Evolutionary conservation across 2,329 filamentous ascomycete species (phyloP).

Genomic region (Pseudocercospora musae): DNA sequence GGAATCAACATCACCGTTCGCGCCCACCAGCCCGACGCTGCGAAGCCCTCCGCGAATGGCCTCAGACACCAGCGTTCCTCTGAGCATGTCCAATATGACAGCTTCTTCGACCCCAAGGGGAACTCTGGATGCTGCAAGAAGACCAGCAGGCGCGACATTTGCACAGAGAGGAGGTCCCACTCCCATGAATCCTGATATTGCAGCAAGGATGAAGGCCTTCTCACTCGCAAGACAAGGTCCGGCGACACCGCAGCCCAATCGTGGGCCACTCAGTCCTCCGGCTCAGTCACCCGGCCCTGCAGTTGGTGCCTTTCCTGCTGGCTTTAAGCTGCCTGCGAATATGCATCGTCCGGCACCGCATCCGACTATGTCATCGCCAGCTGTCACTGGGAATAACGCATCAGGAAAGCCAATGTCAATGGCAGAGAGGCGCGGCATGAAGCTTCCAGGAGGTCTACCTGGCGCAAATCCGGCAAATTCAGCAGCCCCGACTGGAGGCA

Average conservation of each 20-base stretch:
- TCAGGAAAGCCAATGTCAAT: constrained; percentile 51
- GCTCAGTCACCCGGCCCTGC: constrained; percentile 21
- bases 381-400: constrained; percentile 41
- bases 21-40: constrained; percentile 9
- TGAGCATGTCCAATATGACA: constrained; percentile 60
- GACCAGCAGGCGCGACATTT: constrained; percentile 46
- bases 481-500: constrained; percentile 28
- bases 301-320: constrained; percentile 42
- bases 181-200: constrained; percentile 53
- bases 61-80: constrained; percentile 27
- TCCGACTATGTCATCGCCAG: constrained; percentile 49
- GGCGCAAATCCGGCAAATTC: constrained; percentile 46
- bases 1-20: constrained; percentile 21
- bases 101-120: constrained; percentile 82
- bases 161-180: constrained; percentile 49
- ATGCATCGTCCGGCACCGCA: constrained; percentile 38
- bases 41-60: constrained; percentile 18
- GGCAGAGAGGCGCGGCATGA: constrained; percentile 65
- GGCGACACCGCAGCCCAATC: constrained; percentile 27
- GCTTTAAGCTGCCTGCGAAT: constrained; percentile 43
- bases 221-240: constrained; percentile 62
- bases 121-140: constrained; percentile 65
- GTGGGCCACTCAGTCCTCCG: constrained; percentile 17
- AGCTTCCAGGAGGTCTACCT: constrained; percentile 55
- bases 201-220: constrained; percentile 68